A percentile compares a stretch with the other conserved stretches of the same genome.
These are phyloP conservation scores for Dryadomyces sulphureus DNA, from an alignment of 2,329 filamentous ascomycete species.

Conservation along the genomic window DNA sequence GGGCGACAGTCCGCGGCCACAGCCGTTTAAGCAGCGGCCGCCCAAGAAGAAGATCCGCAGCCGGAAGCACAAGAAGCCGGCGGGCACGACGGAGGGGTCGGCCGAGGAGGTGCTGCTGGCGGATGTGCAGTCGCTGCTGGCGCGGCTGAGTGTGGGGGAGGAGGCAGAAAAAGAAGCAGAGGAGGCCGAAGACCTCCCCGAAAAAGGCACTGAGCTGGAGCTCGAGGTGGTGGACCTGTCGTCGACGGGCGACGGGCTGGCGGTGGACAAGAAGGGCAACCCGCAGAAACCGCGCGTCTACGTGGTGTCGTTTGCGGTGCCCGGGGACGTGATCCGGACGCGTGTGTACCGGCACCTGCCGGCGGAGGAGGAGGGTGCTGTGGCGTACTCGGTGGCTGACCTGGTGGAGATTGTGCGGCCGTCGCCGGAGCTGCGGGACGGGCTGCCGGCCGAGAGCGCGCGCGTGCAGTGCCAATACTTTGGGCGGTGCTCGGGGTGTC, in stretches of 20 bases:
- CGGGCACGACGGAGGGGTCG: conserved; percentile 46
- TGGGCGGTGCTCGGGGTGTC: conserved; percentile 73
- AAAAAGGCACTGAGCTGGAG: conserved; percentile 60
- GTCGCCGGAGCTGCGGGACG: conserved; percentile 36
- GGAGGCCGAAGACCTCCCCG: conserved; percentile 32
- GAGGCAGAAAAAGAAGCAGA: not conserved
- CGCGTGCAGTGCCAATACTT: conserved; percentile 80
- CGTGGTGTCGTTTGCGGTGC: conserved; percentile 75
- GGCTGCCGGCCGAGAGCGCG: conserved; percentile 25
- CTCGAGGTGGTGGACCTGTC: conserved; percentile 71
- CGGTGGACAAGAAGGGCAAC: conserved; percentile 24
- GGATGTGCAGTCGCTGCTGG: conserved; percentile 44
- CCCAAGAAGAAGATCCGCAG: conserved; percentile 37
- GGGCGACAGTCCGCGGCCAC: conserved; percentile 6
- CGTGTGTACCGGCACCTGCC: conserved; percentile 62
- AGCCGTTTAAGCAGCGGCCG: conserved; percentile 9
- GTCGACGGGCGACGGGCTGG: conserved; percentile 84
- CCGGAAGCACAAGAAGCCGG: conserved; percentile 37
- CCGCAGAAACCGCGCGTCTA: conserved; percentile 46
- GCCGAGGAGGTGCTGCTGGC: conserved; percentile 51
- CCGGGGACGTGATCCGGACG: conserved; percentile 66
- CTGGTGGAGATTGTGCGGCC: conserved; percentile 64
- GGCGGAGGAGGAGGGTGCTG: conserved; percentile 6
- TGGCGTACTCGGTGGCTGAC: conserved; percentile 64
- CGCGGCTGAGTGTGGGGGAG: conserved; percentile 22